Conservation (phyloP, 2,329 filamentous ascomycete genomes). For the Calonectria hongkongensis region DNA sequence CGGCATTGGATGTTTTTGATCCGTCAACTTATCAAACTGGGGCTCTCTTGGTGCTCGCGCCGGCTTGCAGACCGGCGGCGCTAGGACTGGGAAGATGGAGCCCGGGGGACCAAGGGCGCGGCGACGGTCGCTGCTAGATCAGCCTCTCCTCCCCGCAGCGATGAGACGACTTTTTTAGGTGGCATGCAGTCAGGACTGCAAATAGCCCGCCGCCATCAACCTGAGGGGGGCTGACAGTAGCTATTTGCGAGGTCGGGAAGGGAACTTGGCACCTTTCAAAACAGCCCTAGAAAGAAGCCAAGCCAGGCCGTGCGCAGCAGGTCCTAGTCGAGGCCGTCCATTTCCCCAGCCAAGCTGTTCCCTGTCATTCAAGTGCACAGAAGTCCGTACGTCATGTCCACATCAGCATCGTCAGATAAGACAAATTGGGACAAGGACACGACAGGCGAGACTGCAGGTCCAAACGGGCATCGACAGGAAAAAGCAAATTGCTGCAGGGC, state of each 20-base stretch:
- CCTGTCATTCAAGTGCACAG: neutral
- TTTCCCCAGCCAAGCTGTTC: constrained; percentile 35
- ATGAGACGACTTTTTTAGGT: constrained; percentile 31
- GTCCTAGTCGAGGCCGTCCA: constrained; percentile 21
- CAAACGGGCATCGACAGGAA: constrained; percentile 1
- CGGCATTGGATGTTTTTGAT: constrained; percentile 6
- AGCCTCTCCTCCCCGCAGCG: constrained; percentile 25
- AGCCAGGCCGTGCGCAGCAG: constrained; percentile 10
- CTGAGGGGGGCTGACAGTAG: neutral
- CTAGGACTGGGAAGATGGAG: constrained; percentile 32
- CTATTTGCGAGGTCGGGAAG: neutral
- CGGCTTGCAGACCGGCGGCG: constrained; percentile 11
- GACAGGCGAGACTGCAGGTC: constrained; percentile 16
- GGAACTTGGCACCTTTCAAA: constrained; percentile 15
- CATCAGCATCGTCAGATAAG: constrained; percentile 26
- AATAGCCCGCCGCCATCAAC: neutral
- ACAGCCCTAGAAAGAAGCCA: constrained; percentile 1
- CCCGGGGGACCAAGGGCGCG: constrained; percentile 25
- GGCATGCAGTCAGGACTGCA: constrained; percentile 15
- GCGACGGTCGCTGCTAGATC: constrained; percentile 36
- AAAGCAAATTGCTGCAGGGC: constrained; percentile 10
- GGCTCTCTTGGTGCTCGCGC: constrained; percentile 2
- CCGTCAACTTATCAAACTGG: constrained; percentile 25
- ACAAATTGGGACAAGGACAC: constrained; percentile 6
- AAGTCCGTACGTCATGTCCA: constrained; percentile 47